Evolutionary conservation across 116 monocot species (phyloP).

Genomic region (Posidonia oceanica): DNA sequence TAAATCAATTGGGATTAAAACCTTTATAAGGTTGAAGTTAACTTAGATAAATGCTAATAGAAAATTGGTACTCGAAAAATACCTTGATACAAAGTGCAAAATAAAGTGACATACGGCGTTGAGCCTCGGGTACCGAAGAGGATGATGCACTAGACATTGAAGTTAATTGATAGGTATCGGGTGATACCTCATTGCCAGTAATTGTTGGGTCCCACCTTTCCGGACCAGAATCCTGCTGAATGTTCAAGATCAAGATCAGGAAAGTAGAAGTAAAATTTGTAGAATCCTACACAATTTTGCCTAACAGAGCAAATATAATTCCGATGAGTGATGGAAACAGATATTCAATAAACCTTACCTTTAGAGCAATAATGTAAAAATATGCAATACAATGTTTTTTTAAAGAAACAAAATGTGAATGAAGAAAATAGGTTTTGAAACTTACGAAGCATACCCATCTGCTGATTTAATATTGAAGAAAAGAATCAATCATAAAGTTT

Average conservation of each 20-base stretch:
- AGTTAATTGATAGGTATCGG: constrained; percentile 11
- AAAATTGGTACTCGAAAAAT: constrained; percentile 3
- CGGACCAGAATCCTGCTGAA: constrained; percentile 26
- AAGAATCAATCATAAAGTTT: too few species aligned
- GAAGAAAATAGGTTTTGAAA: too few species aligned
- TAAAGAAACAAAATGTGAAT: too few species aligned
- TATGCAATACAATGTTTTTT: too few species aligned
- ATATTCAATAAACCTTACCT: too few species aligned
- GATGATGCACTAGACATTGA: constrained; percentile 17
- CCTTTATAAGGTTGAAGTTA: too few species aligned
- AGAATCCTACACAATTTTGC: too few species aligned
- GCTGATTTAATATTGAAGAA: too few species aligned
- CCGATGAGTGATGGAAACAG: too few species aligned
- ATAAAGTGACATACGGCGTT: constrained; percentile 78
- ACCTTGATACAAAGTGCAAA: constrained; percentile 99
- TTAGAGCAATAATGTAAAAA: too few species aligned
- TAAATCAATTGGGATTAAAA: background rate
- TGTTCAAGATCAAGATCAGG: background rate
- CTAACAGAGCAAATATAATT: too few species aligned
- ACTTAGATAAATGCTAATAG: background rate
- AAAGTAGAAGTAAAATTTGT: background rate
- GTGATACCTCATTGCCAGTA: constrained; percentile 13
- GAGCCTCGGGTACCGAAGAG: constrained; percentile 49
- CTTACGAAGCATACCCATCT: too few species aligned
- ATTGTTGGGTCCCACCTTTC: constrained; percentile 13